Conservation (phyloP, 2,329 filamentous ascomycete species). For the Colletotrichum sp. region DNA sequence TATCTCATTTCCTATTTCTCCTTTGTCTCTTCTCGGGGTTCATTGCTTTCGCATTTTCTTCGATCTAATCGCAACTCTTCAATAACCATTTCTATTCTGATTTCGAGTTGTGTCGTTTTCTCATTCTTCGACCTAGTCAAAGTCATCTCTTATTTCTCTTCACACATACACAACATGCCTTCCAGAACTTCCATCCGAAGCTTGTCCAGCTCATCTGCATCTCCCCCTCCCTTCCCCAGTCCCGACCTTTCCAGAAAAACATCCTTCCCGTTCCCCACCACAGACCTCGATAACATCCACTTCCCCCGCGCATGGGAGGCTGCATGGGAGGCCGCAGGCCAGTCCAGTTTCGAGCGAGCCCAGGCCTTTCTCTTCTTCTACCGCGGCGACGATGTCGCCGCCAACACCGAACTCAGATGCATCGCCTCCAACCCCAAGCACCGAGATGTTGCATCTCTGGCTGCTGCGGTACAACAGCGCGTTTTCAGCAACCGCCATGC, state of each 20-base stretch:
- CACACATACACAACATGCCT: background rate
- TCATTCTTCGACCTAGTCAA: background rate
- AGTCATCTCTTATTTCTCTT: background rate
- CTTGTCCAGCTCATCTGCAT: background rate
- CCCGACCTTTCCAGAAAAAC: background rate
- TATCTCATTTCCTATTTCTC: background rate
- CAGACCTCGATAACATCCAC: background rate
- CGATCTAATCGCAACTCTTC: background rate
- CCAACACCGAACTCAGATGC: conserved; percentile 27
- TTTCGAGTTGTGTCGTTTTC: rapidly evolving
- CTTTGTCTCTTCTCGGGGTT: background rate
- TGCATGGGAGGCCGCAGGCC: conserved; percentile 1
- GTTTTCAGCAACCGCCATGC: conserved; percentile 33
- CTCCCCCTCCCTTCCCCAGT: rapidly evolving
- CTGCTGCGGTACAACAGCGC: conserved; percentile 29
- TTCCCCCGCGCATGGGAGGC: background rate
- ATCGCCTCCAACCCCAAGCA: conserved; percentile 31
- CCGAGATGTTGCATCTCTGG: conserved; percentile 23
- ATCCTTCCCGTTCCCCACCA: background rate
- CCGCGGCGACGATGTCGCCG: conserved; percentile 28
- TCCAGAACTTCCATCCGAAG: background rate
- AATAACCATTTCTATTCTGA: rapidly evolving
- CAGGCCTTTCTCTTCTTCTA: conserved; percentile 35
- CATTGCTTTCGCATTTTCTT: background rate
- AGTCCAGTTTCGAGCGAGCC: conserved; percentile 32